Conservation (phyloP, 2,329 filamentous ascomycete genomes). For the Reticulascus tulasneorum region DNA sequence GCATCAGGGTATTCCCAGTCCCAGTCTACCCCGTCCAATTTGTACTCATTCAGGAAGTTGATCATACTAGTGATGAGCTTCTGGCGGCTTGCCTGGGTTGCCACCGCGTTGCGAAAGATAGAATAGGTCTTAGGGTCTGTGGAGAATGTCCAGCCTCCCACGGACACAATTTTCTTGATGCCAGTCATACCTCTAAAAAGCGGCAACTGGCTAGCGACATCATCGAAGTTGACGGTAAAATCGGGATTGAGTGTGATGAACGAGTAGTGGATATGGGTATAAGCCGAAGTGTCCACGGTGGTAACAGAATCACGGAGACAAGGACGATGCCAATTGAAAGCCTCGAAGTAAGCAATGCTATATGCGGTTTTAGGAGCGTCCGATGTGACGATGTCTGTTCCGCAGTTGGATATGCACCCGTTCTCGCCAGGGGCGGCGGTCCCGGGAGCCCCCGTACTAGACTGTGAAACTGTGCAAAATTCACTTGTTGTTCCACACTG, state of each 20-base stretch:
- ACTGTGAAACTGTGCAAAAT: slow-evolving; percentile 31
- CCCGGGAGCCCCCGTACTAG: slow-evolving; percentile 29
- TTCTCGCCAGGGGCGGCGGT: slow-evolving; percentile 25
- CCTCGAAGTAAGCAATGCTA: slow-evolving; percentile 28
- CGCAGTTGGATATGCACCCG: slow-evolving; percentile 37
- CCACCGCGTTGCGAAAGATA: slow-evolving; percentile 4
- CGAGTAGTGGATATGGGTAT: slow-evolving; percentile 27
- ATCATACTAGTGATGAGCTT: slow-evolving; percentile 32
- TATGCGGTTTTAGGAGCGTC: too few species aligned
- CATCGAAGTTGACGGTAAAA: slow-evolving; percentile 20
- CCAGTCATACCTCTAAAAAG: too few species aligned
- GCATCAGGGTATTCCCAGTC: slow-evolving; percentile 37
- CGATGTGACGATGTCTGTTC: slow-evolving; percentile 23
- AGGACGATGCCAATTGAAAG: slow-evolving; percentile 22
- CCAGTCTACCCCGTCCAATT: slow-evolving; percentile 35
- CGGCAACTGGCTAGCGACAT: slow-evolving; percentile 22
- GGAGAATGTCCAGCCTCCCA: slow-evolving; percentile 3
- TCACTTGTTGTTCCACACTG: slow-evolving; percentile 40
- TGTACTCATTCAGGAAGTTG: slow-evolving; percentile 33
- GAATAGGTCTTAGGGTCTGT: background rate
- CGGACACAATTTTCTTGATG: slow-evolving; percentile 1
- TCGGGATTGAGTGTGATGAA: slow-evolving; percentile 22
- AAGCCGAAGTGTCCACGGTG: slow-evolving; percentile 4
- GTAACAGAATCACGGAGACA: slow-evolving; percentile 28
- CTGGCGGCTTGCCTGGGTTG: slow-evolving; percentile 27